phyloP scores from a whole-genome alignment of 2,329 filamentous ascomycete genomes.

The Penicillium thymicola region DNA sequence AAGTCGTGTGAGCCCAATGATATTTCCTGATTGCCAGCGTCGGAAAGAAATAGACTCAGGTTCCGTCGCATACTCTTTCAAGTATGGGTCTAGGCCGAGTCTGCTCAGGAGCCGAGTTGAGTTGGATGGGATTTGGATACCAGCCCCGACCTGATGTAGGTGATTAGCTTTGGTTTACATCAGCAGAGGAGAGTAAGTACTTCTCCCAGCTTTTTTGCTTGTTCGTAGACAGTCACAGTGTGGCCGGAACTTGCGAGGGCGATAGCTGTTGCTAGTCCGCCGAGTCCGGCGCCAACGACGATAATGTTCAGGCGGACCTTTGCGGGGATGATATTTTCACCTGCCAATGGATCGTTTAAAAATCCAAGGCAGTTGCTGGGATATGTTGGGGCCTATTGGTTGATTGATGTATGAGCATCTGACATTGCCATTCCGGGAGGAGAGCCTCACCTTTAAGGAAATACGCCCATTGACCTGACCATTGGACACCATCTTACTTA shows the following conservation, averaged over 20 bases:
- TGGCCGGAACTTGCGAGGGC: constrained; percentile 26
- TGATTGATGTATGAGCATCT: not conserved
- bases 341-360: not conserved
- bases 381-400: constrained; percentile 1
- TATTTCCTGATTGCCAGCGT: constrained; percentile 32
- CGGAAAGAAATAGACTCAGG: constrained; percentile 35
- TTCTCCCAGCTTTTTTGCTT: constrained; percentile 38
- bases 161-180: not conserved
- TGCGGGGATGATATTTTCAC: not conserved
- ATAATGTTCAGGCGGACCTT: constrained; percentile 21
- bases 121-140: constrained; percentile 43
- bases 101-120: constrained; percentile 29
- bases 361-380: constrained; percentile 5
- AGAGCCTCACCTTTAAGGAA: not conserved
- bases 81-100: constrained; percentile 33
- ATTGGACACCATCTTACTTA: not conserved
- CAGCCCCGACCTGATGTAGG: constrained; percentile 35
- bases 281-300: constrained; percentile 32
- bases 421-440: not conserved
- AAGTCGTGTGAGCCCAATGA: constrained; percentile 37
- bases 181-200: constrained; percentile 17
- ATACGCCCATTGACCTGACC: not conserved
- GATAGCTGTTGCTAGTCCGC: constrained; percentile 30
- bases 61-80: constrained; percentile 27
- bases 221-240: constrained; percentile 29